Conservation (phyloP, 2,329 filamentous ascomycete species). For the Pseudogymnoascus sp. region DNA sequence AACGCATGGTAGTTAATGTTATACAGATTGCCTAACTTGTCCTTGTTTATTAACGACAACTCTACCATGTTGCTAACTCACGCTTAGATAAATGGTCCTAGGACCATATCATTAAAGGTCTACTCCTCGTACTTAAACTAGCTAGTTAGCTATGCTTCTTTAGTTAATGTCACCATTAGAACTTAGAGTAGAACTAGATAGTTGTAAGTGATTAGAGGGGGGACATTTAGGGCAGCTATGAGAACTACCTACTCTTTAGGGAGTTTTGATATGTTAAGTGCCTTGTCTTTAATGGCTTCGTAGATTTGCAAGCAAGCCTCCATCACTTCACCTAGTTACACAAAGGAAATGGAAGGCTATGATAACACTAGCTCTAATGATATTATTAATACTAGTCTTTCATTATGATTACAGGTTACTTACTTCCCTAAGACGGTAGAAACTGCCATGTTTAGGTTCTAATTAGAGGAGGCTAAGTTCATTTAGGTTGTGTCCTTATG, state of each 20-base stretch:
- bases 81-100: conserved; percentile 31
- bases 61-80: conserved; percentile 30
- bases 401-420: background rate
- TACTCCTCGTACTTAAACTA: conserved; percentile 31
- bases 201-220: conserved; percentile 27
- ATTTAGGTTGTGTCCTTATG: background rate
- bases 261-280: conserved; percentile 14
- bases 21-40: conserved; percentile 29
- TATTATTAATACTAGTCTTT: background rate
- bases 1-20: conserved; percentile 32
- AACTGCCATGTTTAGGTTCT: background rate
- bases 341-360: background rate
- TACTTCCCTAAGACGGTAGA: background rate
- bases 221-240: conserved; percentile 27
- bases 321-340: background rate
- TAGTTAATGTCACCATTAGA: conserved; percentile 23
- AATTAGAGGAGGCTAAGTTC: background rate
- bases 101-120: conserved; percentile 30
- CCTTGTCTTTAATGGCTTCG: background rate
- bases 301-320: background rate
- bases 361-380: background rate
- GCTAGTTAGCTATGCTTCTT: conserved; percentile 27
- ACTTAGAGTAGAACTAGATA: conserved; percentile 28
- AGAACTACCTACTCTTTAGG: conserved; percentile 26
- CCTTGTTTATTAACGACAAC: conserved; percentile 28